phyloP scores from a whole-genome alignment of 371 early-diverging fungal genomes.

The Lichtheimia ramosa region DNA sequence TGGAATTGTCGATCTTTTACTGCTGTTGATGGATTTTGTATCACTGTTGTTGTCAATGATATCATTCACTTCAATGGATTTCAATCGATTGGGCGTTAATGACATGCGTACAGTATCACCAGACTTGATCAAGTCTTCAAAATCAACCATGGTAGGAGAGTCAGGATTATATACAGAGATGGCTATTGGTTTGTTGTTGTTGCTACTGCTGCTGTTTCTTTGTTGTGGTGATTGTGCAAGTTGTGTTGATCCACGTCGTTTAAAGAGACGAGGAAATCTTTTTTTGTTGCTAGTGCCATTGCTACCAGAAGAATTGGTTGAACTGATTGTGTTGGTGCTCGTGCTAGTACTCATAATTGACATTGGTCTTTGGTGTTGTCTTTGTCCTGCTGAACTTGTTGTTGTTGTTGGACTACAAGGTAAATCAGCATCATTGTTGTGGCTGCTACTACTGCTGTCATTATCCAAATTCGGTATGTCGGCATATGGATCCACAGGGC shows the following conservation, averaged over 20 bases:
- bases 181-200: neutral
- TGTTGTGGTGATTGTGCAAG: neutral
- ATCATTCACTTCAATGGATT: slow-evolving; percentile 46
- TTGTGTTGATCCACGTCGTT: slow-evolving; percentile 13
- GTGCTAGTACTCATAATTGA: slow-evolving; percentile 24
- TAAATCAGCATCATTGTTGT: neutral
- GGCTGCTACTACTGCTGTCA: too few relatives aligned
- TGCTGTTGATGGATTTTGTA: slow-evolving; percentile 5
- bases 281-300: slow-evolving; percentile 12
- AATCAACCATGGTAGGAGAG: slow-evolving; percentile 27
- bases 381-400: neutral
- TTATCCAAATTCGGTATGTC: neutral
- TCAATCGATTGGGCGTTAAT: slow-evolving; percentile 59
- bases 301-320: slow-evolving; percentile 11
- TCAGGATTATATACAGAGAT: slow-evolving; percentile 20
- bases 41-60: neutral
- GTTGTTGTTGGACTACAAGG: neutral
- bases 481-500: slow-evolving; percentile 3
- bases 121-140: slow-evolving; percentile 57
- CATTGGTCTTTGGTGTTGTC: slow-evolving; percentile 10
- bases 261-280: slow-evolving; percentile 21
- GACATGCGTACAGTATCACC: slow-evolving; percentile 60
- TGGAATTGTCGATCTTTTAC: neutral
- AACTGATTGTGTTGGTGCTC: slow-evolving; percentile 15
- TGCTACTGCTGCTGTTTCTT: slow-evolving; percentile 1